phyloP scores from a whole-genome alignment of 75 land plant genomes.

The Pinus albicaulis region DNA sequence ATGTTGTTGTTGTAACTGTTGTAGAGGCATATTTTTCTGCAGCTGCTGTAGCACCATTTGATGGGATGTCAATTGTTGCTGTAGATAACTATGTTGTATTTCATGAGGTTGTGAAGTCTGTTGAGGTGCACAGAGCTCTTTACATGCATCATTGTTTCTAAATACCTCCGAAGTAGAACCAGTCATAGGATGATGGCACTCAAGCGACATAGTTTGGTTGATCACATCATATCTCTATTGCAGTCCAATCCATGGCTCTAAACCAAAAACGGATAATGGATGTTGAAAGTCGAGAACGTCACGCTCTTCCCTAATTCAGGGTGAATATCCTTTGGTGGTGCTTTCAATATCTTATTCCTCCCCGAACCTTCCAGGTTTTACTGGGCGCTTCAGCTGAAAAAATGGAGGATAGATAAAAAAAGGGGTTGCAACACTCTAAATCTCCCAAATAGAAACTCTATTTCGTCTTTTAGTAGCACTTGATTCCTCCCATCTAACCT shows the following conservation, averaged over 20 bases:
- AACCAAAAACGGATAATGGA: slow-evolving; percentile 25
- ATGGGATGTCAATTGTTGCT: slow-evolving; percentile 6
- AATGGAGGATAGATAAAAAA: no score
- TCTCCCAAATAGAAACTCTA: no score
- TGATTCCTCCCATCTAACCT: no score
- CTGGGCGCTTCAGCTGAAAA: no score
- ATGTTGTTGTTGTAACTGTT: background rate
- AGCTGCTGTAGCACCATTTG: slow-evolving; percentile 7
- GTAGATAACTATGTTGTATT: background rate
- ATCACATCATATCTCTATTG: slow-evolving; percentile 48
- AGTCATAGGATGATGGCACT: slow-evolving; percentile 14
- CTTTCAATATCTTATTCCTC: slow-evolving; percentile 8
- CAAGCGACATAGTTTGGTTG: slow-evolving; percentile 13
- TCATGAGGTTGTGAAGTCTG: slow-evolving; percentile 4
- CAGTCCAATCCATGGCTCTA: slow-evolving; percentile 60
- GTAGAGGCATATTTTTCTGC: background rate
- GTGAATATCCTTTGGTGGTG: slow-evolving; percentile 37
- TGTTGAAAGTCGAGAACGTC: slow-evolving; percentile 23
- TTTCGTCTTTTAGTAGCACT: no score
- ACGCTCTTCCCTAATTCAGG: slow-evolving; percentile 27
- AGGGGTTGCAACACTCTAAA: no score
- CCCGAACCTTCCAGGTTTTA: no score
- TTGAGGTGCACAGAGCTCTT: slow-evolving; percentile 13
- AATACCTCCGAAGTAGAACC: slow-evolving; percentile 34
- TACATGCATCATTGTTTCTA: slow-evolving; percentile 28